phyloP scores from a whole-genome alignment of 2,329 filamentous ascomycete genomes.

The Claviceps purpurea region DNA sequence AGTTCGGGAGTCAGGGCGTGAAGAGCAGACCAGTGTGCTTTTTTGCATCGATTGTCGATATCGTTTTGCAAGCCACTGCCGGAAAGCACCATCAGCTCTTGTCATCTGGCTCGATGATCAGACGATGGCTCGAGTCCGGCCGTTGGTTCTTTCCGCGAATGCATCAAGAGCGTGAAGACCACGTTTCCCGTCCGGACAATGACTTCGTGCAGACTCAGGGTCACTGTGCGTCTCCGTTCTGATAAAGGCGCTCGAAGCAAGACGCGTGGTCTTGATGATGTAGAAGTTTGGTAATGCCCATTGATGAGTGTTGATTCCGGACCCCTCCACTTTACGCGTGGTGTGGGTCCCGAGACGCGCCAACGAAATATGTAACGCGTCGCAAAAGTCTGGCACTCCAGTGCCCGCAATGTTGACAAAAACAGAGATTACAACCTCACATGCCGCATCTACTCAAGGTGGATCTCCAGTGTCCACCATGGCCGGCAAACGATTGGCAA shows the following conservation, averaged over 20 bases:
- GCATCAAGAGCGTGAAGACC: too few species aligned
- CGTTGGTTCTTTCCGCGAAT: too few species aligned
- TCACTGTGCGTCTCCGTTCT: too few species aligned
- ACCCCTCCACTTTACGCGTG: neutral
- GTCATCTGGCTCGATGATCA: neutral
- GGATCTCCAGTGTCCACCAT: neutral
- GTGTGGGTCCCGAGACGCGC: slow-evolving; percentile 3
- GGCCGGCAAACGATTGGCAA: slow-evolving; percentile 2
- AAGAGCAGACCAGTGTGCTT: neutral
- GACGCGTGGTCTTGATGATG: too few species aligned
- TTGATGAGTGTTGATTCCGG: neutral
- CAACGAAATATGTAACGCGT: neutral
- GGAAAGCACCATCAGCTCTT: neutral
- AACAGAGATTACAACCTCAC: neutral
- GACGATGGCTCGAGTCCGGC: neutral
- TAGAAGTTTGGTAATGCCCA: neutral
- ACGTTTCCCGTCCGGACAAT: too few species aligned
- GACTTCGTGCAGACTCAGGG: too few species aligned
- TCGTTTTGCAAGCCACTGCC: neutral
- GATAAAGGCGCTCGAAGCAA: too few species aligned
- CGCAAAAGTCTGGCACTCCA: neutral
- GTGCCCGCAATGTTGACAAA: neutral
- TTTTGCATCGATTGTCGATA: neutral
- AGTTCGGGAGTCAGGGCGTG: too few species aligned
- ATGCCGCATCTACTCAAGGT: neutral